Conservation (phyloP, 192 early-diverging fungal genomes). For the Backusella tarrabulga region DNA sequence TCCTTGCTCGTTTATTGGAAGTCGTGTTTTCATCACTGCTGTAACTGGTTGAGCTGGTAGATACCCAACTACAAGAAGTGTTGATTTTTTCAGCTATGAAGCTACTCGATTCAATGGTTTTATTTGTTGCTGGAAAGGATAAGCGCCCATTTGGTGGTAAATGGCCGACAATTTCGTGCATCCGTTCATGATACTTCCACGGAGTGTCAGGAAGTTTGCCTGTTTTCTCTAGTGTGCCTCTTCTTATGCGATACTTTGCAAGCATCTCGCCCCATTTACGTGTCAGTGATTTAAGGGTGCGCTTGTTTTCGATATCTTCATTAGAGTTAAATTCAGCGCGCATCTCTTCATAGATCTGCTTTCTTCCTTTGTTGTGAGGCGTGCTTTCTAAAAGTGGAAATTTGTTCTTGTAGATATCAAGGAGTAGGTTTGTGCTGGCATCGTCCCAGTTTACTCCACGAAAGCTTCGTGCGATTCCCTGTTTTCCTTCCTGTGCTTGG, state of each 20-base stretch:
- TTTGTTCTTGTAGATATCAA: neutral
- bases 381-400: neutral
- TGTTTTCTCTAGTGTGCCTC: neutral
- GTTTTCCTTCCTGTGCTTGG: neutral
- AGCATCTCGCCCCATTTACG: slow-evolving; percentile 4
- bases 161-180: slow-evolving; percentile 4
- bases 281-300: neutral
- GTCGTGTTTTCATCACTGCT: neutral
- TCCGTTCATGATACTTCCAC: neutral
- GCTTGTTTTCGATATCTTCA: neutral
- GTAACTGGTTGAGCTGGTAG: neutral
- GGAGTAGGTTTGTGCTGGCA: neutral
- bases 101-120: neutral
- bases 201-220: neutral
- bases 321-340: neutral
- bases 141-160: neutral
- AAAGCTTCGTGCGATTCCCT: neutral
- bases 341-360: neutral
- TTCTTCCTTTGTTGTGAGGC: neutral
- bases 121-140: neutral
- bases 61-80: neutral
- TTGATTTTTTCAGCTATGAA: neutral
- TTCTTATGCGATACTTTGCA: neutral
- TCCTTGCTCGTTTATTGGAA: neutral
- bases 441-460: slow-evolving; percentile 3